phyloP scores from a whole-genome alignment of 352 stramenopile genomes.

The Pythium phragmitis region DNA sequence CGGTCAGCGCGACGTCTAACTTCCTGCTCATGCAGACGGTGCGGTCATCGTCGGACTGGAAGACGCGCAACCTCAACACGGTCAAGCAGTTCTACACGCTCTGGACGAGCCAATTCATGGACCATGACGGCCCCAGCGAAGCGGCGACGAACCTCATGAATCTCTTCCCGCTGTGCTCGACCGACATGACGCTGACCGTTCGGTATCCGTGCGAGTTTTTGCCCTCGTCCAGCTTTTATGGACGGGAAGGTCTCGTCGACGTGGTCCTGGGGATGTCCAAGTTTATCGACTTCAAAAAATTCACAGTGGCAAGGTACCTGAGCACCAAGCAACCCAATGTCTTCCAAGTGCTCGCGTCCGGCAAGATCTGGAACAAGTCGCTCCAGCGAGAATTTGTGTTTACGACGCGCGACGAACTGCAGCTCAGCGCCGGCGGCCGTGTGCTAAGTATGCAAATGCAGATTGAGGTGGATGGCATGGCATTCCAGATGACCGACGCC shows the following conservation, averaged over 20 bases:
- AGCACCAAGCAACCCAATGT: constrained; percentile 82
- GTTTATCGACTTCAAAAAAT: constrained; percentile 73
- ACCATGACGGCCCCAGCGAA: constrained; percentile 48
- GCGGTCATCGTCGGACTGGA: constrained; percentile 80
- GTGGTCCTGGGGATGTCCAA: constrained; percentile 71
- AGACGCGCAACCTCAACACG: constrained; percentile 75
- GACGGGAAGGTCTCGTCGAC: constrained; percentile 78
- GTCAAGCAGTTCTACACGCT: constrained; percentile 85
- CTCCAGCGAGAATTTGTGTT: constrained; percentile 79
- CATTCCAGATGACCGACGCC: constrained; percentile 75
- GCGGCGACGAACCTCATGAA: constrained; percentile 63
- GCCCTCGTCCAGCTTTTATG: constrained; percentile 73
- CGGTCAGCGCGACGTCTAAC: constrained; percentile 22
- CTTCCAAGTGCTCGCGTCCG: constrained; percentile 65
- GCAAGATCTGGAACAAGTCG: constrained; percentile 81
- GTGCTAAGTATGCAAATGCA: constrained; percentile 82
- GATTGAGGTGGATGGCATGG: constrained; percentile 79
- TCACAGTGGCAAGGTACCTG: constrained; percentile 69
- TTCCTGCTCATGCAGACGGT: constrained; percentile 61
- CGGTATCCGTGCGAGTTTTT: constrained; percentile 82
- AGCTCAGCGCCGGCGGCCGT: constrained; percentile 70
- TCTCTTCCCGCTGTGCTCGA: constrained; percentile 81
- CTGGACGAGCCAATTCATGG: constrained; percentile 74
- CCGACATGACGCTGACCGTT: constrained; percentile 72
- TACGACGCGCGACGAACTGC: constrained; percentile 80